These are phyloP conservation scores for Pholiota molesta DNA, from an alignment of 768 basidiomycete genomes.

Conservation along the genomic window DNA sequence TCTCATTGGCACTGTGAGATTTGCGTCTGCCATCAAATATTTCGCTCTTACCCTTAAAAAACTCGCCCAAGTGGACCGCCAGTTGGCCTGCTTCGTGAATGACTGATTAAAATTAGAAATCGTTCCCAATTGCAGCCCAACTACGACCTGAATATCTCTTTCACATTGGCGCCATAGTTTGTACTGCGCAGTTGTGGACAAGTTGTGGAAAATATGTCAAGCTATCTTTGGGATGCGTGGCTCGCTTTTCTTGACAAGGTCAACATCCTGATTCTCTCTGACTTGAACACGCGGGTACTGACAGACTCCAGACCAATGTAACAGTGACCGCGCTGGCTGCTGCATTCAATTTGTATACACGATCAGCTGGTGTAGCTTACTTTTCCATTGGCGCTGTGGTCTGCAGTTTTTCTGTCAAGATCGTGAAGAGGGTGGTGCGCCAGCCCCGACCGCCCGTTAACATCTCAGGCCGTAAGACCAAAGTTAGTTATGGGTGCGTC, in stretches of 20 bases:
- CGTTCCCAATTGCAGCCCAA: background rate
- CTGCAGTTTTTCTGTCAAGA: constrained; percentile 61
- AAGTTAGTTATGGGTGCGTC: constrained; percentile 66
- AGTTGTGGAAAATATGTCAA: background rate
- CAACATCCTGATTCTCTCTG: constrained; percentile 8
- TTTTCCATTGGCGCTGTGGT: constrained; percentile 59
- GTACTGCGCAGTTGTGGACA: too few relatives aligned
- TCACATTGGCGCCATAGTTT: too few relatives aligned
- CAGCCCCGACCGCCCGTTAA: constrained; percentile 60
- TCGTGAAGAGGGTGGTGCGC: constrained; percentile 59
- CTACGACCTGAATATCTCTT: too few relatives aligned
- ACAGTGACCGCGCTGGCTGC: constrained; percentile 58
- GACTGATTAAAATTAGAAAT: background rate
- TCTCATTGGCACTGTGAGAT: too few relatives aligned
- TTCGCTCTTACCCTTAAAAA: background rate
- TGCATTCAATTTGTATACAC: constrained; percentile 55
- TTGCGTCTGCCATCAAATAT: too few relatives aligned
- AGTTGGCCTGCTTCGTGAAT: background rate
- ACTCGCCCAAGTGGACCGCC: background rate
- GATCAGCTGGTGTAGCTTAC: constrained; percentile 63
- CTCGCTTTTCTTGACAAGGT: constrained; percentile 45
- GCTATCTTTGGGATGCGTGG: constrained; percentile 26
- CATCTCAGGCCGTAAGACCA: constrained; percentile 39
- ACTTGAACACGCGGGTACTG: background rate
- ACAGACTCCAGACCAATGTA: constrained; percentile 52